These are phyloP conservation scores for Oldenlandia corymbosa DNA, from an alignment of 257 asterid species.

Conservation along the genomic window DNA sequence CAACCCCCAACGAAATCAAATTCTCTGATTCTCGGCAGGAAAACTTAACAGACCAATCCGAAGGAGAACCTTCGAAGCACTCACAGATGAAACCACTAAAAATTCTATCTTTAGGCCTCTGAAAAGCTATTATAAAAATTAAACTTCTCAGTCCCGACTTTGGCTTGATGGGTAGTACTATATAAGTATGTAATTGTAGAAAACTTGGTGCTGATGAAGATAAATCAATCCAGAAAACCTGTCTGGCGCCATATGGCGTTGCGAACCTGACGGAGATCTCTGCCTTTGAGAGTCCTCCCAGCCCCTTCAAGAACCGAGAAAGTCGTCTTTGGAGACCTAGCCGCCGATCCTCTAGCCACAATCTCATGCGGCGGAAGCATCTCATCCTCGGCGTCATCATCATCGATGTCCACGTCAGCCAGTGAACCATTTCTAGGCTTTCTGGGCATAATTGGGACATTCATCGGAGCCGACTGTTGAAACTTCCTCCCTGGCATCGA, in stretches of 20 bases:
- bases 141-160: constrained; percentile 19
- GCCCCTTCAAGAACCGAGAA: constrained; percentile 84
- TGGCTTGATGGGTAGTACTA: not conserved
- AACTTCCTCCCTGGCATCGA: constrained; percentile 52
- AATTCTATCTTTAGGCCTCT: constrained; percentile 9
- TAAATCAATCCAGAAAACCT: constrained; percentile 57
- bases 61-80: not conserved
- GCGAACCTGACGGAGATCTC: constrained; percentile 91
- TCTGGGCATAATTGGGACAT: constrained; percentile 54
- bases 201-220: not conserved
- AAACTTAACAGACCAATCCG: not conserved
- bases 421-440: constrained; percentile 31
- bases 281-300: constrained; percentile 83
- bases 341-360: constrained; percentile 53
- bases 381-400: constrained; percentile 53
- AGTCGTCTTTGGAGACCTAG: constrained; percentile 38
- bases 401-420: constrained; percentile 32
- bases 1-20: not conserved
- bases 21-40: not conserved
- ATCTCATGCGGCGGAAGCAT: constrained; percentile 89
- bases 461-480: constrained; percentile 73
- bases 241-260: constrained; percentile 81
- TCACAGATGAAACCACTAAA: not conserved
- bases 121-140: constrained; percentile 21
- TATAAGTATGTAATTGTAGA: not conserved